Evolutionary conservation across 1,284 basidiomycete species (phyloP).

Genomic region (Heterobasidion parviporum): DNA sequence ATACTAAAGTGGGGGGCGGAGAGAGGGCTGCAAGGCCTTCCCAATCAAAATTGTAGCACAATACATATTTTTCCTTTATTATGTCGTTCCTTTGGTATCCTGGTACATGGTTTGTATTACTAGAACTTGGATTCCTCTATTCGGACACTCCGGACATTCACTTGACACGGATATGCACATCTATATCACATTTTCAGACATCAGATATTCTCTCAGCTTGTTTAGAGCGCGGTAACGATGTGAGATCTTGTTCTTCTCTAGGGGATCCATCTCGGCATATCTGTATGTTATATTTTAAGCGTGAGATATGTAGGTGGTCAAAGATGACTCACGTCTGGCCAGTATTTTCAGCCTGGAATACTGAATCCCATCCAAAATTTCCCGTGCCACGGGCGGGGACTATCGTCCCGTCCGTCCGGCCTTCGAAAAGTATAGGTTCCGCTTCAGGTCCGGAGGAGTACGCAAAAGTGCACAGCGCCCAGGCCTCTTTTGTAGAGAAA

Average conservation of each 20-base stretch:
- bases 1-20: background rate
- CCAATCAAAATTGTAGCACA: background rate
- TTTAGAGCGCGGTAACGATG: conserved; percentile 86
- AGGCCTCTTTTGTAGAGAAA: conserved; percentile 76
- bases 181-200: background rate
- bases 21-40: background rate
- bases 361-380: conserved; percentile 86
- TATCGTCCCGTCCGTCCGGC: conserved; percentile 81
- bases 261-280: conserved; percentile 90
- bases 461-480: conserved; percentile 93
- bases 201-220: conserved; percentile 69
- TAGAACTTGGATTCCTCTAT: background rate
- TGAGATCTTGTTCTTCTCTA: conserved; percentile 84
- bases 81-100: no score
- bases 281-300: conserved; percentile 29
- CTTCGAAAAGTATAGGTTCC: conserved; percentile 88
- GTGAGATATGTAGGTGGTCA: background rate
- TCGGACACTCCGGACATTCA: no score
- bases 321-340: conserved; percentile 60
- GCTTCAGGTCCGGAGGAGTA: conserved; percentile 79
- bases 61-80: background rate
- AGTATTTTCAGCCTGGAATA: conserved; percentile 76
- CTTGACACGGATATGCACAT: background rate
- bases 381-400: conserved; percentile 78
- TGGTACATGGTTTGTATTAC: background rate